Evolutionary conservation across 495 filamentous ascomycete genomes (phyloP).

Genomic region (Hypoxylon perforatum): DNA sequence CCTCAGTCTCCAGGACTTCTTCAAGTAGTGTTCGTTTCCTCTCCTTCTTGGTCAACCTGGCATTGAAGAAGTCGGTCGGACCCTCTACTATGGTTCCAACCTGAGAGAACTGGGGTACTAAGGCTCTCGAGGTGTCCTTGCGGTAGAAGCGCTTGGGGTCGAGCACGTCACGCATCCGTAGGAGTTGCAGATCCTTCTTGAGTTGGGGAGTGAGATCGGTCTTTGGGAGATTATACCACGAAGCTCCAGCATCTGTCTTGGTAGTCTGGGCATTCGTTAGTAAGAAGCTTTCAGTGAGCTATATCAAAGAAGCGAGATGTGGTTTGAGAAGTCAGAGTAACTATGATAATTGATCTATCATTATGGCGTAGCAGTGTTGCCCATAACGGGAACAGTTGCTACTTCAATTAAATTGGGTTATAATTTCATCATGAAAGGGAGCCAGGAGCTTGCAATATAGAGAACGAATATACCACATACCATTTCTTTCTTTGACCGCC

Average conservation of each 20-base stretch:
- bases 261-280: slow-evolving; percentile 48
- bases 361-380: slow-evolving; percentile 73
- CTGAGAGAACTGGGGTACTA: slow-evolving; percentile 82
- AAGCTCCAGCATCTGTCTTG: slow-evolving; percentile 60
- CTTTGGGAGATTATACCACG: slow-evolving; percentile 86
- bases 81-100: slow-evolving; percentile 91
- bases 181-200: slow-evolving; percentile 85
- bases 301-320: slow-evolving; percentile 15
- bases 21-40: slow-evolving; percentile 91
- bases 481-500: slow-evolving; percentile 51
- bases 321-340: slow-evolving; percentile 87
- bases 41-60: slow-evolving; percentile 84
- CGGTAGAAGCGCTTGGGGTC: slow-evolving; percentile 94
- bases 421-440: slow-evolving; percentile 55
- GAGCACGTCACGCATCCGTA: slow-evolving; percentile 88
- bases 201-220: slow-evolving; percentile 86
- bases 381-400: slow-evolving; percentile 75
- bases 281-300: slow-evolving; percentile 26
- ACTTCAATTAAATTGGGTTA: slow-evolving; percentile 58
- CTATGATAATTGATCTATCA: slow-evolving; percentile 82
- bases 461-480: slow-evolving; percentile 43
- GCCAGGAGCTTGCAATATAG: slow-evolving; percentile 1
- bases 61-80: slow-evolving; percentile 85
- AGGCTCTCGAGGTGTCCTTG: slow-evolving; percentile 71
- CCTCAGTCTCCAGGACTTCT: slow-evolving; percentile 77